These are phyloP conservation scores for Punica granatum DNA, from an alignment of 345 rosid genomes.

Conservation along the genomic window DNA sequence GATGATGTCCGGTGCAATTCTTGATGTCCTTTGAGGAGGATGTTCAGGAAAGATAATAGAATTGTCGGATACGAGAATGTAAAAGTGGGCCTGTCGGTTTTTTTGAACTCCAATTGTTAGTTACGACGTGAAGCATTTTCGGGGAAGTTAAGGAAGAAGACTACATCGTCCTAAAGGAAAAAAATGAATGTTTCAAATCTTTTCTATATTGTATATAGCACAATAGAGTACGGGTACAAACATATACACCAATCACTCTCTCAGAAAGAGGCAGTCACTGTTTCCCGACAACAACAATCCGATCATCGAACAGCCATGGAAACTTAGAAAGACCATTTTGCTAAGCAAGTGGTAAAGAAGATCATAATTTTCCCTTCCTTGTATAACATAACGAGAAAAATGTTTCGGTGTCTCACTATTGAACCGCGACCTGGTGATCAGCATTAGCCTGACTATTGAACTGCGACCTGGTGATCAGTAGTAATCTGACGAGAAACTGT, in stretches of 20 bases:
- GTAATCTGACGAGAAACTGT: too few relatives aligned
- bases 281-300: background rate
- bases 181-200: background rate
- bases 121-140: too few relatives aligned
- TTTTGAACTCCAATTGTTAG: too few relatives aligned
- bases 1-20: too few relatives aligned
- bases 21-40: too few relatives aligned
- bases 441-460: too few relatives aligned
- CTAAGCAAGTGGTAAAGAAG: background rate
- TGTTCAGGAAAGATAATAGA: too few relatives aligned
- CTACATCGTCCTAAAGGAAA: too few relatives aligned
- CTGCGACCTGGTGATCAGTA: too few relatives aligned
- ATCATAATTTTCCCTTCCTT: background rate
- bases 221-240: background rate
- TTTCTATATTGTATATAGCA: background rate
- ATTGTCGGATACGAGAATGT: too few relatives aligned
- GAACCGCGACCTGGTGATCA: background rate
- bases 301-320: background rate
- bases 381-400: background rate
- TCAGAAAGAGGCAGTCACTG: background rate
- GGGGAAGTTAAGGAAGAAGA: too few relatives aligned
- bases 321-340: background rate
- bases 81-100: too few relatives aligned
- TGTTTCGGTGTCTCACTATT: background rate
- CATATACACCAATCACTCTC: background rate